phyloP scores from a whole-genome alignment of 1,284 basidiomycete species.

The Malassezia caprae region DNA sequence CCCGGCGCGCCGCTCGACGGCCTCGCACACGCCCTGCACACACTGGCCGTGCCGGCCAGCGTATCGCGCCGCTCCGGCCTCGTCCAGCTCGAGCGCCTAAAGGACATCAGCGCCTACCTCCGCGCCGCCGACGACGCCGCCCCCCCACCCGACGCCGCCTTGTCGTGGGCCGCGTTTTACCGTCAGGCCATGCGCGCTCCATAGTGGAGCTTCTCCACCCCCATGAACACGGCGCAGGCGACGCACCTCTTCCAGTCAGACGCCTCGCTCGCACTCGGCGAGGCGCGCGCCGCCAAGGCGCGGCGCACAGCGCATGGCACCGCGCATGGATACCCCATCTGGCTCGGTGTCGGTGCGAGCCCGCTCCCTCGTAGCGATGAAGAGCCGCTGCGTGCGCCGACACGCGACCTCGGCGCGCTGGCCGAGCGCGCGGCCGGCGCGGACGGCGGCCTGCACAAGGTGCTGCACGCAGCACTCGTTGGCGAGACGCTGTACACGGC shows the following conservation, averaged over 20 bases:
- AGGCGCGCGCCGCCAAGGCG: conserved; percentile 17
- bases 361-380: neutral
- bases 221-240: conserved; percentile 10
- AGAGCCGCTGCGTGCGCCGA: neutral
- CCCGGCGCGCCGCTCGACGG: neutral
- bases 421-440: conserved; percentile 13
- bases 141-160: neutral
- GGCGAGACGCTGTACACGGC: conserved; percentile 10
- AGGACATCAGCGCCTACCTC: neutral
- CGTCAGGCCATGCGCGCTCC: conserved; percentile 1
- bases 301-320: conserved; percentile 15
- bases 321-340: conserved; percentile 18
- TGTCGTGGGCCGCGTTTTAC: conserved; percentile 8
- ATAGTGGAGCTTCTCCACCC: neutral
- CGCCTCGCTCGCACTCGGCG: conserved; percentile 17
- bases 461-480: conserved; percentile 2
- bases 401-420: conserved; percentile 1
- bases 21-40: neutral
- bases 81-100: conserved; percentile 10
- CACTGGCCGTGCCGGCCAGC: neutral
- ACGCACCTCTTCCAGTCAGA: conserved; percentile 23
- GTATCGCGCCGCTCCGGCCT: conserved; percentile 11
- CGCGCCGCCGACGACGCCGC: conserved; percentile 1
- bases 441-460: conserved; percentile 13
- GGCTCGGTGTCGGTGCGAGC: conserved; percentile 13